Conservation (phyloP, 2,329 filamentous ascomycete species). For the Alternaria brassicae region DNA sequence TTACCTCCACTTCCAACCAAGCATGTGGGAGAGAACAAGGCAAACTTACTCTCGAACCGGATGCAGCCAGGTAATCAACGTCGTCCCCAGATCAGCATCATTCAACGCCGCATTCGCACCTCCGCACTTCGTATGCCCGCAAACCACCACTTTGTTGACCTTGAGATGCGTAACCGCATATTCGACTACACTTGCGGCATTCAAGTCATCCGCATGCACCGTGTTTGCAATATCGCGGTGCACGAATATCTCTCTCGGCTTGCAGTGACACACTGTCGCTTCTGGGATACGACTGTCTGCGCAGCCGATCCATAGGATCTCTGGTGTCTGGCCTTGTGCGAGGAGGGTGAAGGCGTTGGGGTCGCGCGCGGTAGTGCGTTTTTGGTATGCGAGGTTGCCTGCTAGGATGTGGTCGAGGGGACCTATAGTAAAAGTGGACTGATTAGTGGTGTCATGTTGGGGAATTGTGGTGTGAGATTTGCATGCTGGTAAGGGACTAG, state of each 20-base stretch:
- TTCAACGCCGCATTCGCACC: slow-evolving; percentile 63
- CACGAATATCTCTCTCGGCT: slow-evolving; percentile 85
- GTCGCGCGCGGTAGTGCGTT: slow-evolving; percentile 68
- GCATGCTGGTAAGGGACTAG: neutral
- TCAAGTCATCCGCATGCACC: slow-evolving; percentile 65
- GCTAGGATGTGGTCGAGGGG: slow-evolving; percentile 68
- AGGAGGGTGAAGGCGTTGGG: slow-evolving; percentile 74
- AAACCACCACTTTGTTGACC: slow-evolving; percentile 68
- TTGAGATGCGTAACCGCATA: slow-evolving; percentile 77
- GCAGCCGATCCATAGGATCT: slow-evolving; percentile 84
- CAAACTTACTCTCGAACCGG: slow-evolving; percentile 57
- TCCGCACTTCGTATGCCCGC: slow-evolving; percentile 67
- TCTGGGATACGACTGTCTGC: slow-evolving; percentile 86
- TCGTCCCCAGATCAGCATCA: slow-evolving; percentile 64
- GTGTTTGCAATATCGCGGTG: slow-evolving; percentile 90
- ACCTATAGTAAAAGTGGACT: slow-evolving; percentile 51
- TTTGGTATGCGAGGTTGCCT: slow-evolving; percentile 75
- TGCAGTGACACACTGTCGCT: slow-evolving; percentile 77
- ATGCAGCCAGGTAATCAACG: slow-evolving; percentile 67
- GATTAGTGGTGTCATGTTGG: slow-evolving; percentile 32
- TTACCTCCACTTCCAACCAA: neutral
- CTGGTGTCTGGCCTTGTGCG: slow-evolving; percentile 70
- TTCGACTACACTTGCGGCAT: slow-evolving; percentile 76
- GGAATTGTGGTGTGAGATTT: neutral
- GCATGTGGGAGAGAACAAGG: neutral